Evolutionary conservation across 2,329 filamentous ascomycete species (phyloP).

Genomic region (Alternaria sp.): DNA sequence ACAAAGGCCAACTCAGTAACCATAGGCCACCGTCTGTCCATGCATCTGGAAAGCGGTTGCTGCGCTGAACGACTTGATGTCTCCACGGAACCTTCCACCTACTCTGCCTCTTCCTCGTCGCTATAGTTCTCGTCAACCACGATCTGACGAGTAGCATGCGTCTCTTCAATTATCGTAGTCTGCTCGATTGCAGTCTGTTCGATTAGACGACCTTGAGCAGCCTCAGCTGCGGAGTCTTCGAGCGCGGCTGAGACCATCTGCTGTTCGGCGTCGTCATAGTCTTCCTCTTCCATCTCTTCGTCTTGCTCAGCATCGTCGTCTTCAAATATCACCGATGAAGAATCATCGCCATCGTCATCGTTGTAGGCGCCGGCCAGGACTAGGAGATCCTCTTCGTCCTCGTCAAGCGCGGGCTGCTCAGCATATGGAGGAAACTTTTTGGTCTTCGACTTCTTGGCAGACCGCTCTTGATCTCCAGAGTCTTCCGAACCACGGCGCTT

Average conservation of each 20-base stretch:
- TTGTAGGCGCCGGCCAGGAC: not conserved
- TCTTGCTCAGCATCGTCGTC: not conserved
- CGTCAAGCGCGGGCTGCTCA: not conserved
- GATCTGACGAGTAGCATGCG: not conserved
- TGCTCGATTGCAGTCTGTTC: not conserved
- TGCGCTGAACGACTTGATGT: not conserved
- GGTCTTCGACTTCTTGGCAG: not conserved
- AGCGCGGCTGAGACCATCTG: not conserved
- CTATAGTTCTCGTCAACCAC: constrained; percentile 3
- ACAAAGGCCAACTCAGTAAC: not conserved
- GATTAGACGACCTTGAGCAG: not conserved
- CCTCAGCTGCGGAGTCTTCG: not conserved
- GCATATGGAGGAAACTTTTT: not conserved
- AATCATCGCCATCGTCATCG: not conserved
- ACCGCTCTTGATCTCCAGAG: not conserved
- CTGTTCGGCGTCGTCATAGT: not conserved
- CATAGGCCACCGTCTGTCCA: not conserved
- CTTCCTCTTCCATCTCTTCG: not conserved
- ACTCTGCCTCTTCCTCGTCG: not conserved
- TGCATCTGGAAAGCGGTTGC: not conserved
- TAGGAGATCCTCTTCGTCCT: constrained; percentile 3
- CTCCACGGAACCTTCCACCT: not conserved
- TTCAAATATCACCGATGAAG: not conserved
- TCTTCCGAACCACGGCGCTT: not conserved
- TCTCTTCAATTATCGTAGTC: not conserved